Evolutionary conservation across 805 yeast genomes (phyloP).

Genomic region (Cyberlindnera amylophila): DNA sequence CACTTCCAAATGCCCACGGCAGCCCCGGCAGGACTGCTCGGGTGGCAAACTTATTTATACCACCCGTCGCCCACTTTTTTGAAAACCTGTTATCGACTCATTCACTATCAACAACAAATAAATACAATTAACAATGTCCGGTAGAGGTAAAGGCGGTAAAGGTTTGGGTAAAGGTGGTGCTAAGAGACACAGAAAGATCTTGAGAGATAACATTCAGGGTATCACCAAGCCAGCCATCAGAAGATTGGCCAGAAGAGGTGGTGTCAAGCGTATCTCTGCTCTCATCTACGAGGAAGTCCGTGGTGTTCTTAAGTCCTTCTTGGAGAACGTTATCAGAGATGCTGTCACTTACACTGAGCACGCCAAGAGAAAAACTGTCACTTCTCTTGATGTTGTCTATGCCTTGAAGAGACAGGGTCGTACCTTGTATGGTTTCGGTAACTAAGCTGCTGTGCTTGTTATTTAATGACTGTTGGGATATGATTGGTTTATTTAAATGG

Average conservation of each 20-base stretch:
- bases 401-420: slow-evolving; percentile 99
- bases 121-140: slow-evolving; percentile 65
- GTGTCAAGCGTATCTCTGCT: slow-evolving; percentile 99
- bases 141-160: slow-evolving; percentile 99
- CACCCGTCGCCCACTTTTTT: slow-evolving; percentile 3
- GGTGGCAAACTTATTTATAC: slow-evolving; percentile 1
- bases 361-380: slow-evolving; percentile 99
- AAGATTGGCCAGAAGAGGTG: slow-evolving; percentile 99
- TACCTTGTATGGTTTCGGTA: slow-evolving; percentile 99
- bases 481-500: slow-evolving; percentile 16
- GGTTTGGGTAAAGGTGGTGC: slow-evolving; percentile 99
- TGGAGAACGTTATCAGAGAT: slow-evolving; percentile 96
- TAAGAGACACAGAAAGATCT: slow-evolving; percentile 99
- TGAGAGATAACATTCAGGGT: slow-evolving; percentile 99
- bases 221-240: slow-evolving; percentile 99
- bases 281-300: slow-evolving; percentile 98
- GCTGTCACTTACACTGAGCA: slow-evolving; percentile 99
- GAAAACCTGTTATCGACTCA: neutral
- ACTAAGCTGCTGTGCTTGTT: slow-evolving; percentile 47
- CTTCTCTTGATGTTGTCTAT: slow-evolving; percentile 97
- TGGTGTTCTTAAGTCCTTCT: slow-evolving; percentile 91
- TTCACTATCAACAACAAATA: slow-evolving; percentile 14
- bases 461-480: slow-evolving; percentile 13
- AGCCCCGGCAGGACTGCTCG: neutral
- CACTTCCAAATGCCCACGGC: too few species aligned